Evolutionary conservation across 202 grass and related monocot genomes (phyloP).

Genomic region (Carex sylvatica): DNA sequence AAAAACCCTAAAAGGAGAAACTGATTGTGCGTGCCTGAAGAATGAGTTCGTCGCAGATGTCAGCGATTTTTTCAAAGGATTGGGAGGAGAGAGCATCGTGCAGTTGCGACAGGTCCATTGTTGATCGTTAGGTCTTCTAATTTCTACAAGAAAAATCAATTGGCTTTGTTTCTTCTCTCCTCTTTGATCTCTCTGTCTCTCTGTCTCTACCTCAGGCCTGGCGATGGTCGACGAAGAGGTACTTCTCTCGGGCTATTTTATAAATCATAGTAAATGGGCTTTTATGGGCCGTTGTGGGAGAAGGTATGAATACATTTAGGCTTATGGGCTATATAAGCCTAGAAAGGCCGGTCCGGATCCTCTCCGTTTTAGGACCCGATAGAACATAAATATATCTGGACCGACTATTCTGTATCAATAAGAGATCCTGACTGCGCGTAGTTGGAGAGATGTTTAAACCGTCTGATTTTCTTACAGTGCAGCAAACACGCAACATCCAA

Average conservation of each 20-base stretch:
- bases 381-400: too few relatives aligned
- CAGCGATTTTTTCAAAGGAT: constrained; percentile 49
- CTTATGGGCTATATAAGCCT: background rate
- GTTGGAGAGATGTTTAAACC: too few relatives aligned
- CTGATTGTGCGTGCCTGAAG: constrained; percentile 37
- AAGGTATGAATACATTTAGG: background rate
- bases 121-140: background rate
- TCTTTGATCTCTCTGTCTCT: too few relatives aligned
- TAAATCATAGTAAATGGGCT: background rate
- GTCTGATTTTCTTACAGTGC: too few relatives aligned
- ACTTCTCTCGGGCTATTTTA: constrained; percentile 13
- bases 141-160: background rate
- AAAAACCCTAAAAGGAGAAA: background rate
- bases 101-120: constrained; percentile 70
- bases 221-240: background rate
- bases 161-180: too few relatives aligned
- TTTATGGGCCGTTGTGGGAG: background rate
- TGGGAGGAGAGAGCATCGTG: constrained; percentile 46
- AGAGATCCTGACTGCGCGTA: too few relatives aligned
- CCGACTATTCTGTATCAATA: too few relatives aligned
- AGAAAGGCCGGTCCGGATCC: background rate
- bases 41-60: constrained; percentile 73
- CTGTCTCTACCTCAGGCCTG: background rate
- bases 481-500: too few relatives aligned
- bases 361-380: background rate